Conservation (phyloP, 2,329 filamentous ascomycete genomes). For the Aspergillus amoenus region DNA sequence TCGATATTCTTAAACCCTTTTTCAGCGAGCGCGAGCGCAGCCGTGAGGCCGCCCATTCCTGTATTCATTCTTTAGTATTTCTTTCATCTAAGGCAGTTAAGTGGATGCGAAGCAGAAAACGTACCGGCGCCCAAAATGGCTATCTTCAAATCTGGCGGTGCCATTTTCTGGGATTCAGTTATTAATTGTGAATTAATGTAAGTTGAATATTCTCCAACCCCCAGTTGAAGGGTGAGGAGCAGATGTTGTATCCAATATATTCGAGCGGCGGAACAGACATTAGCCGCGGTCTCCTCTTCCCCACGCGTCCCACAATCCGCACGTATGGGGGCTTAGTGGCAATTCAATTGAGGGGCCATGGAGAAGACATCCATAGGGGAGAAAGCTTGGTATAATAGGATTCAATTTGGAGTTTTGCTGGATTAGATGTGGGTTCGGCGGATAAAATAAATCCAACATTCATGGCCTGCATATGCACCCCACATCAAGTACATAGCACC, state of each 20-base stretch:
- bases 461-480: neutral
- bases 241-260: neutral
- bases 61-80: neutral
- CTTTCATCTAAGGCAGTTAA: neutral
- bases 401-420: neutral
- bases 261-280: slow-evolving; percentile 10
- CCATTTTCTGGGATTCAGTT: slow-evolving; percentile 20
- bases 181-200: neutral
- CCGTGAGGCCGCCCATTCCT: slow-evolving; percentile 74
- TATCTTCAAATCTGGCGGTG: slow-evolving; percentile 40
- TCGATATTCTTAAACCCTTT: slow-evolving; percentile 72
- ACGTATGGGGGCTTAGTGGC: neutral
- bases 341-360: neutral
- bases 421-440: neutral
- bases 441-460: neutral
- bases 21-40: slow-evolving; percentile 71
- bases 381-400: neutral
- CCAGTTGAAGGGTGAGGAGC: neutral
- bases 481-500: neutral
- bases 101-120: neutral
- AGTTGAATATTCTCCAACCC: neutral
- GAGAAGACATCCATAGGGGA: neutral
- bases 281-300: slow-evolving; percentile 13
- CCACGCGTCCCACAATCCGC: slow-evolving; percentile 18
- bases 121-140: slow-evolving; percentile 49